Evolutionary conservation across 805 yeast species (phyloP), one percentile per base, ranked within the genome.

Genomic region (Starmera quercuum): DNA sequence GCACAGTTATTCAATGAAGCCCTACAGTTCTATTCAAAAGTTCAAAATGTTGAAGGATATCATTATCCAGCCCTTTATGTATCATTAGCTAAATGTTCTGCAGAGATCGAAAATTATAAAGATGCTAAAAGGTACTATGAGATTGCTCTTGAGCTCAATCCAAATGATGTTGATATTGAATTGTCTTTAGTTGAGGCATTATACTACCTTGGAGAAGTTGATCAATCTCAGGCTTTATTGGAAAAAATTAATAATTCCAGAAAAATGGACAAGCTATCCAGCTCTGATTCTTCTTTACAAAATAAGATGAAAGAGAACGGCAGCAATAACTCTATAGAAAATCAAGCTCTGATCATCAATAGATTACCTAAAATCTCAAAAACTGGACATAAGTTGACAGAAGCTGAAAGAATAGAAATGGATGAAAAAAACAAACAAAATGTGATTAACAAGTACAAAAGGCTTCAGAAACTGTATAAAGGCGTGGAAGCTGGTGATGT

Each of bases 111-210:
- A 15, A 78, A 82, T 34, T 83, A 73, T 45, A 65, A 60, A 18
- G 70, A 71, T 32, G 94, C 95, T 0, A 74, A 70, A 44, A 63
- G 61, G 20, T 76, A 78, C 2, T 82, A 75, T 49, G 60, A 61
- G 30, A 58, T 70, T 11, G 69, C 83, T 3, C 53, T 81, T 15
- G 61, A 61, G n/a, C 54, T 56, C 25, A 77, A 75, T 8, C 82
- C 85, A 0, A 66, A 66, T 8, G 78, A 85, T 45, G 58, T 83
- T 21, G 95, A 87, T 40, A 73, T 79, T 9, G 76, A 82, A 46
- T 66, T 88, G 20, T 79, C 83, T 0, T 62, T 92, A 18, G 95
- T 92, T 0, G 97, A 92, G 58, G 75, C 86, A 1, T 73, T 78
- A 39, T 84, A 79, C 42, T 76, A 77, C 47, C 54, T 78, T 11